Conservation (phyloP, 306 rosid genomes). For the Inga laurina region DNA sequence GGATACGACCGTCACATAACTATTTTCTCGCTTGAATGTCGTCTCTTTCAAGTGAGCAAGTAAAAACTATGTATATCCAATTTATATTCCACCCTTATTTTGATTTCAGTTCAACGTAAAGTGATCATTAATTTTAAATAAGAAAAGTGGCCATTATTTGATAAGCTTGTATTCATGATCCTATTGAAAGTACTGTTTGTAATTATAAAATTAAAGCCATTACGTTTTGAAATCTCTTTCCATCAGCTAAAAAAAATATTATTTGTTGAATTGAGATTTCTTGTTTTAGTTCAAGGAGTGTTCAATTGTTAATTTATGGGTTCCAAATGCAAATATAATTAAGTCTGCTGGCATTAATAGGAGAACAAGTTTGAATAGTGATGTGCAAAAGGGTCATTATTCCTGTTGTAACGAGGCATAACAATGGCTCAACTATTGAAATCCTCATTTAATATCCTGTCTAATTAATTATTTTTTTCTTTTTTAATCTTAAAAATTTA, state of each 20-base stretch:
- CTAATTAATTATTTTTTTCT: no score
- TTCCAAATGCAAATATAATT: conserved; percentile 35
- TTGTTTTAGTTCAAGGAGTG: neutral
- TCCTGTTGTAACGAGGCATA: no score
- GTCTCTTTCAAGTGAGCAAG: conserved; percentile 79
- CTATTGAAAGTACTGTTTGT: neutral
- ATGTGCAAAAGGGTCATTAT: no score
- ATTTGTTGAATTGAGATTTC: neutral
- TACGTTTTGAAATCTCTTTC: neutral
- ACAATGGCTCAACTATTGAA: no score
- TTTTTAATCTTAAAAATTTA: no score
- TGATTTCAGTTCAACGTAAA: neutral
- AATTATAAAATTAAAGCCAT: no score
- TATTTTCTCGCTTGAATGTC: conserved; percentile 97
- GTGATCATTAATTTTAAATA: neutral
- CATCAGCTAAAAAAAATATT: neutral
- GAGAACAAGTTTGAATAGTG: no score
- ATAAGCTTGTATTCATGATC: neutral
- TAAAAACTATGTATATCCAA: neutral
- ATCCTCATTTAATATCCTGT: no score
- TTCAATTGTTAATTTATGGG: neutral
- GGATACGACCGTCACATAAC: conserved; percentile 98
- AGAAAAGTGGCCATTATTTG: neutral
- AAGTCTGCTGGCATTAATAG: conserved; percentile 51
- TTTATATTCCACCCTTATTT: neutral